phyloP scores from a whole-genome alignment of 768 basidiomycete species.

The Boletus sp. region DNA sequence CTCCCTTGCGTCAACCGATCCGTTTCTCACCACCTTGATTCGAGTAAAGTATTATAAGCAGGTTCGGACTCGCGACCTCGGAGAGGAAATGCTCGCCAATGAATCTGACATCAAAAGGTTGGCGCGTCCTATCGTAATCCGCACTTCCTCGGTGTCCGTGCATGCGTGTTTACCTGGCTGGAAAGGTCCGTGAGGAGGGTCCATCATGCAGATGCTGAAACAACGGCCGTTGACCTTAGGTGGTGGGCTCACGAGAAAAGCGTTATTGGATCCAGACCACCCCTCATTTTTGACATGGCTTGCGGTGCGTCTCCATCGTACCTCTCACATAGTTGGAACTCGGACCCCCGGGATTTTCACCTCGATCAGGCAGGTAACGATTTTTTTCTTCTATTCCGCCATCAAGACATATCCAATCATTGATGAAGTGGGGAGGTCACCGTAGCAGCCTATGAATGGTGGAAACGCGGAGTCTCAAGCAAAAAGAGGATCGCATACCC shows the following conservation, averaged over 20 bases:
- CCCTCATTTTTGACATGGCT: constrained; percentile 29
- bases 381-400: neutral
- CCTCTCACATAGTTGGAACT: neutral
- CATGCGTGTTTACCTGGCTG: constrained; percentile 51
- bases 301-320: constrained; percentile 19
- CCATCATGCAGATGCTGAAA: neutral
- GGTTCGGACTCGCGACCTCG: constrained; percentile 13
- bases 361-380: constrained; percentile 22
- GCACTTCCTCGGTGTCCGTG: constrained; percentile 63
- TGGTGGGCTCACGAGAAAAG: constrained; percentile 25
- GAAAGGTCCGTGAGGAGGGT: constrained; percentile 37
- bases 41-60: constrained; percentile 27
- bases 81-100: neutral
- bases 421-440: constrained; percentile 60
- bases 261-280: constrained; percentile 9
- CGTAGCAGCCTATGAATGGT: constrained; percentile 59
- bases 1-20: neutral
- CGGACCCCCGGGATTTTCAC: neutral
- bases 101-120: constrained; percentile 35
- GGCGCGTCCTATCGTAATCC: constrained; percentile 70
- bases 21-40: constrained; percentile 2
- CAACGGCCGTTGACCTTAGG: constrained; percentile 15
- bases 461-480: constrained; percentile 33
- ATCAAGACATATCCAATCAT: constrained; percentile 15
- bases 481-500: neutral